Evolutionary conservation across 192 early-diverging fungal species (phyloP).

Genomic region (Coemansia sp.): DNA sequence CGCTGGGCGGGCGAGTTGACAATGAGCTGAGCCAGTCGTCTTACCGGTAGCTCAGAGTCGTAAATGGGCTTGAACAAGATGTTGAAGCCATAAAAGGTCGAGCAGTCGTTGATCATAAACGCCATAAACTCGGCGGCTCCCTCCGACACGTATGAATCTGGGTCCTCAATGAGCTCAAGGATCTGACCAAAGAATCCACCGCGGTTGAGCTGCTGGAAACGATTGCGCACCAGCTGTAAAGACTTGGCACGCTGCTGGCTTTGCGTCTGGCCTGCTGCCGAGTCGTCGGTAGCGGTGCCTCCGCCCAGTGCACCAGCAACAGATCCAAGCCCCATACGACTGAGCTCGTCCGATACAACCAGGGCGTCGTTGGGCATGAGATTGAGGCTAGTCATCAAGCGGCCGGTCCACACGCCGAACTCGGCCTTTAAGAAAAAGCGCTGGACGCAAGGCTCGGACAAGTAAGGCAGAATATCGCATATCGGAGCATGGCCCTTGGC

Average conservation of each 20-base stretch:
- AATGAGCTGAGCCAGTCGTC: slow-evolving; percentile 50
- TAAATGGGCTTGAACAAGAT: slow-evolving; percentile 49
- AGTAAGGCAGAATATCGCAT: slow-evolving; percentile 50
- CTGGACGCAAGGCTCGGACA: slow-evolving; percentile 52
- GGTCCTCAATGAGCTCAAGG: slow-evolving; percentile 43
- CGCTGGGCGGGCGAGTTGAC: slow-evolving; percentile 49
- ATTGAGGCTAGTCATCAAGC: slow-evolving; percentile 42
- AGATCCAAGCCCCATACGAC: slow-evolving; percentile 43
- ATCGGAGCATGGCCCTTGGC: slow-evolving; percentile 46
- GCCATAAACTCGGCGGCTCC: slow-evolving; percentile 48
- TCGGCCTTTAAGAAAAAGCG: slow-evolving; percentile 48
- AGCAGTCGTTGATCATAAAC: slow-evolving; percentile 50
- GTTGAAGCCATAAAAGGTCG: slow-evolving; percentile 47
- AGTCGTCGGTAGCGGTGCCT: slow-evolving; percentile 5
- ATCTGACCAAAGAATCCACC: slow-evolving; percentile 37
- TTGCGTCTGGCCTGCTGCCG: slow-evolving; percentile 13
- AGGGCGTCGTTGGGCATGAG: slow-evolving; percentile 45
- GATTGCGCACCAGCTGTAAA: slow-evolving; percentile 49
- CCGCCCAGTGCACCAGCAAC: slow-evolving; percentile 26
- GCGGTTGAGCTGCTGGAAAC: slow-evolving; percentile 51
- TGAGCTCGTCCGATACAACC: slow-evolving; percentile 47
- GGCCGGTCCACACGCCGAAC: slow-evolving; percentile 52
- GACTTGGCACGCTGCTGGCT: slow-evolving; percentile 42
- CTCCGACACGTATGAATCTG: slow-evolving; percentile 25
- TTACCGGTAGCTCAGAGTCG: slow-evolving; percentile 42